These are phyloP conservation scores for Chrysanthemum seticuspe DNA, from an alignment of 129 eudicot species.

Conservation along the genomic window DNA sequence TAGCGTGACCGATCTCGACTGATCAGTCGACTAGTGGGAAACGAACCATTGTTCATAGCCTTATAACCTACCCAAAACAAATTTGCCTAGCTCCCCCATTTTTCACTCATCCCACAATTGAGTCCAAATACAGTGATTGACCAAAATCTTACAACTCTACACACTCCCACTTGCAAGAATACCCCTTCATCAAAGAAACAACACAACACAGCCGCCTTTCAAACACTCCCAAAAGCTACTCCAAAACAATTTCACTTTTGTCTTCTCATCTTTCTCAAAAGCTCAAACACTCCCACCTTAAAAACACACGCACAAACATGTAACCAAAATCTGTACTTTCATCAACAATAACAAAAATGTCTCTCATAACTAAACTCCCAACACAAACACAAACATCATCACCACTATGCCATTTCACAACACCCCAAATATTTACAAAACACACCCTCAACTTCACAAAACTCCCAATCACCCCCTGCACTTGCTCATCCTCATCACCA, in stretches of 20 bases:
- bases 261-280: conserved; percentile 57
- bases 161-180: background rate
- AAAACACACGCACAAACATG: background rate
- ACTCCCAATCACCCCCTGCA: background rate
- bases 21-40: too few species aligned
- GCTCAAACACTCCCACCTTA: conserved; percentile 26
- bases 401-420: conserved; percentile 33
- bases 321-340: background rate
- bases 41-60: too few species aligned
- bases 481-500: conserved; percentile 20
- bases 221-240: conserved; percentile 50
- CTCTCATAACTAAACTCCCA: conserved; percentile 51
- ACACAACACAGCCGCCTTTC: conserved; percentile 39
- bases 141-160: background rate
- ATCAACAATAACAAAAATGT: conserved; percentile 37
- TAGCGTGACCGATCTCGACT: too few species aligned
- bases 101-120: too few species aligned
- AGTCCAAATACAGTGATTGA: background rate
- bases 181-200: conserved; percentile 11
- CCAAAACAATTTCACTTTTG: conserved; percentile 22
- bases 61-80: too few species aligned
- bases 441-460: conserved; percentile 25
- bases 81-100: too few species aligned
- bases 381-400: conserved; percentile 40
- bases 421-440: conserved; percentile 31